Conservation (phyloP, 352 stramenopile genomes). For the Globisporangium cederbergense region DNA sequence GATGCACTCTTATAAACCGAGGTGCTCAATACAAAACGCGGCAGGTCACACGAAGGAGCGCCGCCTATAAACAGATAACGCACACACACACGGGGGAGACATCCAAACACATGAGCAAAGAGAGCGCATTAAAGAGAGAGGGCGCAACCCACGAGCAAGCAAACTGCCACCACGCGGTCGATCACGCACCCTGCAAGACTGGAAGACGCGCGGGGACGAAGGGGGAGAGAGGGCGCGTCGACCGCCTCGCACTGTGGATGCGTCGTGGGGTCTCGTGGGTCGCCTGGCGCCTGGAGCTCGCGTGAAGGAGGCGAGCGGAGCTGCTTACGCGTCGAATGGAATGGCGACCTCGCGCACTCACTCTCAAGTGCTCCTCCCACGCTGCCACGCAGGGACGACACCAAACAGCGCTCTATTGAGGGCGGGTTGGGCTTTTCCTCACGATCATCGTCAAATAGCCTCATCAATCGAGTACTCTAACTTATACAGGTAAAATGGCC, state of each 20-base stretch:
- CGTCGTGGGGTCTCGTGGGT: too few relatives aligned
- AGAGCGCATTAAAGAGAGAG: too few relatives aligned
- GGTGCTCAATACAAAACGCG: too few relatives aligned
- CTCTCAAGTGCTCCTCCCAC: neutral
- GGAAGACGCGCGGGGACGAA: too few relatives aligned
- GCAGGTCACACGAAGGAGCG: neutral
- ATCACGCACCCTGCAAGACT: too few relatives aligned
- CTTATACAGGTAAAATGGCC: neutral
- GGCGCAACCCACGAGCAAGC: too few relatives aligned
- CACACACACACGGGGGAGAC: too few relatives aligned
- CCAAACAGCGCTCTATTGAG: neutral
- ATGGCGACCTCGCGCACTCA: constrained; percentile 2
- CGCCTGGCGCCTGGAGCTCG: too few relatives aligned
- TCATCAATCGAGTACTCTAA: neutral
- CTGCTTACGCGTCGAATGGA: neutral
- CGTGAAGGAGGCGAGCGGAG: neutral
- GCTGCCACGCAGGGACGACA: neutral
- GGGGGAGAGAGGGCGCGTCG: too few relatives aligned
- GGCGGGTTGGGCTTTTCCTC: neutral
- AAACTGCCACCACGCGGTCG: too few relatives aligned
- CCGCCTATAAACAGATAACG: neutral
- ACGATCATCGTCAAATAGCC: neutral
- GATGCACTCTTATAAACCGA: neutral
- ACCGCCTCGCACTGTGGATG: too few relatives aligned
- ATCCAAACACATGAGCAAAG: too few relatives aligned